phyloP scores from a whole-genome alignment of 306 rosid species.

The Herpetospermum pedunculosum region DNA sequence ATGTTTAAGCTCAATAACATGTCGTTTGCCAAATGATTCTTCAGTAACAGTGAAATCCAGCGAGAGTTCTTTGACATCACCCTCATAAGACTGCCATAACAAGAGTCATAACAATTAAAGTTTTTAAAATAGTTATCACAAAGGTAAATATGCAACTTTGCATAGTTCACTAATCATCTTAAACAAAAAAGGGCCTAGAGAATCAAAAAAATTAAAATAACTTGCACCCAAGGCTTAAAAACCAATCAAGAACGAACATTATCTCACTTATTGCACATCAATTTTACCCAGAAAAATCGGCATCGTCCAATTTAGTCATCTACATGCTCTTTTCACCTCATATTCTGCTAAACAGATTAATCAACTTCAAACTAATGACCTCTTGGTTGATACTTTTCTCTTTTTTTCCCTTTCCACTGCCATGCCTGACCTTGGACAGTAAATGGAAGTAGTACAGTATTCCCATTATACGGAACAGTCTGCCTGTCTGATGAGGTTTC shows the following conservation, averaged over 20 bases:
- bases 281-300: neutral
- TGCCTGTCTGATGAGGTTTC: neutral
- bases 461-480: neutral
- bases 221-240: neutral
- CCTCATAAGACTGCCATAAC: conserved; percentile 65
- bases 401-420: neutral
- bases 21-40: conserved; percentile 77
- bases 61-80: conserved; percentile 66
- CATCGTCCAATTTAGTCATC: neutral
- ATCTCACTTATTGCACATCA: neutral
- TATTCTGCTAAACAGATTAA: neutral
- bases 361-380: neutral
- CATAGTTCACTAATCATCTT: neutral
- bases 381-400: neutral
- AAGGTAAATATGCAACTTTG: neutral
- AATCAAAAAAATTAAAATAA: neutral
- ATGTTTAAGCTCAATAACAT: conserved; percentile 71
- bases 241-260: neutral
- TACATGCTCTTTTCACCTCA: neutral
- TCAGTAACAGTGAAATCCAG: conserved; percentile 95
- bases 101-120: neutral
- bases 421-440: neutral
- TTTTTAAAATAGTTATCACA: neutral
- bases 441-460: neutral
- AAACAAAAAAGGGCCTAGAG: neutral